phyloP scores from a whole-genome alignment of 2,329 filamentous ascomycete genomes.

The Gremmenia infestans region DNA sequence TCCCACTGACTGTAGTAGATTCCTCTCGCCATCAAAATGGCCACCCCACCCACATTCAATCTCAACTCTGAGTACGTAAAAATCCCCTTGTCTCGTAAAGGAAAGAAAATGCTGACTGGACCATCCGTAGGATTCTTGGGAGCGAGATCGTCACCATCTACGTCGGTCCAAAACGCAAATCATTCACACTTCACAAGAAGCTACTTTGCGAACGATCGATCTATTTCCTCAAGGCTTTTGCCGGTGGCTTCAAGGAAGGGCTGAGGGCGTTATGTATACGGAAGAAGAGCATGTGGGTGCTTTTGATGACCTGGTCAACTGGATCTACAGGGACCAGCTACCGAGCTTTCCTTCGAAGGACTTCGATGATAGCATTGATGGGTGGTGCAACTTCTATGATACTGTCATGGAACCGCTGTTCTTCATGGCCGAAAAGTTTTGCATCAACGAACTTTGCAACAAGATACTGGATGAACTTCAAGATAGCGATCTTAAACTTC shows the following conservation, averaged over 20 bases:
- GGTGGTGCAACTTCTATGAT: background rate
- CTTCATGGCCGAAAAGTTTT: background rate
- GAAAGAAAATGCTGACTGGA: background rate
- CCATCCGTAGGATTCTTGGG: background rate
- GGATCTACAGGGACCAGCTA: background rate
- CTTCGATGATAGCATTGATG: background rate
- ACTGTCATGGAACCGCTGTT: background rate
- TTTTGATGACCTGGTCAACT: background rate
- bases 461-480: background rate
- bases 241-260: constrained; percentile 25
- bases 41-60: too few relatives aligned
- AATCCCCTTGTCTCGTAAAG: background rate
- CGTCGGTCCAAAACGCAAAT: constrained; percentile 6
- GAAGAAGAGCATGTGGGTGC: background rate
- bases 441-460: background rate
- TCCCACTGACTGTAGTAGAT: too few relatives aligned
- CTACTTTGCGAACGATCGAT: constrained; percentile 10
- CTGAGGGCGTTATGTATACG: constrained; percentile 21
- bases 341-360: background rate
- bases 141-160: constrained; percentile 7
- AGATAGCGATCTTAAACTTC: background rate
- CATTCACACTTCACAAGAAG: constrained; percentile 14
- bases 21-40: too few relatives aligned
- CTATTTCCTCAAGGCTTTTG: constrained; percentile 15
- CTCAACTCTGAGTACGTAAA: background rate